Conservation (phyloP, 2,329 filamentous ascomycete species). For the Ophiostoma ips region DNA sequence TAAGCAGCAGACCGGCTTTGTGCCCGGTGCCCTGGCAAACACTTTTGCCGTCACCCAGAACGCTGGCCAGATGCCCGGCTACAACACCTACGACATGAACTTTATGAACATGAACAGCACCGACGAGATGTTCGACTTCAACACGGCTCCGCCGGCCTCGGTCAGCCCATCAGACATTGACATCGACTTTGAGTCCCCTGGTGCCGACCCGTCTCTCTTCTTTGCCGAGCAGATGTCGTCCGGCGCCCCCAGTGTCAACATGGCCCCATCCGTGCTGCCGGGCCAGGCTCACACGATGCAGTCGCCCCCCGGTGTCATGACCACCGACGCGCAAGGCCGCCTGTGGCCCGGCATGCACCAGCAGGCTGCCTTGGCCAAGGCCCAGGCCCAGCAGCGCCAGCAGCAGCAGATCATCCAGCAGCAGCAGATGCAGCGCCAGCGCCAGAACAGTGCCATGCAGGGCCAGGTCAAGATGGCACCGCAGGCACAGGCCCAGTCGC, state of each 20-base stretch:
- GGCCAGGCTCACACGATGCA: slow-evolving; percentile 38
- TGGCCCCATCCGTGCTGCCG: slow-evolving; percentile 42
- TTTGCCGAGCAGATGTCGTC: slow-evolving; percentile 29
- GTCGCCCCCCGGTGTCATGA: slow-evolving; percentile 27
- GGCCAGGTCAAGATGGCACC: slow-evolving; percentile 29
- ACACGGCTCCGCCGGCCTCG: slow-evolving; percentile 44
- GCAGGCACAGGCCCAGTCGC: slow-evolving; percentile 26
- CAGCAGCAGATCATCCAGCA: slow-evolving; percentile 48
- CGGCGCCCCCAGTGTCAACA: slow-evolving; percentile 19
- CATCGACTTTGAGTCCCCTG: slow-evolving; percentile 49
- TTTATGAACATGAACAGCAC: slow-evolving; percentile 41
- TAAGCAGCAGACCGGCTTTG: slow-evolving; percentile 88
- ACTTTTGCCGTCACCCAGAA: slow-evolving; percentile 64
- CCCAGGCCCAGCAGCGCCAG: slow-evolving; percentile 54
- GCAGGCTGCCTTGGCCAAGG: slow-evolving; percentile 67
- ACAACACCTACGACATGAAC: slow-evolving; percentile 31
- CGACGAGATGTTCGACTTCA: slow-evolving; percentile 60
- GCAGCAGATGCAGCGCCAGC: slow-evolving; percentile 36
- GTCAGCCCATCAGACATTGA: slow-evolving; percentile 52
- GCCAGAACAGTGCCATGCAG: slow-evolving; percentile 22
- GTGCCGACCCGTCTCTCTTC: slow-evolving; percentile 48
- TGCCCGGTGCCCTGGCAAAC: slow-evolving; percentile 67
- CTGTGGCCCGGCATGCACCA: slow-evolving; percentile 92
- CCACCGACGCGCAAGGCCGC: slow-evolving; percentile 34
- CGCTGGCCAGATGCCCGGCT: slow-evolving; percentile 36